Base-by-base conservation (phyloP, 2,329 filamentous ascomycete genomes). In the Pyrenochaeta sp. region DNA sequence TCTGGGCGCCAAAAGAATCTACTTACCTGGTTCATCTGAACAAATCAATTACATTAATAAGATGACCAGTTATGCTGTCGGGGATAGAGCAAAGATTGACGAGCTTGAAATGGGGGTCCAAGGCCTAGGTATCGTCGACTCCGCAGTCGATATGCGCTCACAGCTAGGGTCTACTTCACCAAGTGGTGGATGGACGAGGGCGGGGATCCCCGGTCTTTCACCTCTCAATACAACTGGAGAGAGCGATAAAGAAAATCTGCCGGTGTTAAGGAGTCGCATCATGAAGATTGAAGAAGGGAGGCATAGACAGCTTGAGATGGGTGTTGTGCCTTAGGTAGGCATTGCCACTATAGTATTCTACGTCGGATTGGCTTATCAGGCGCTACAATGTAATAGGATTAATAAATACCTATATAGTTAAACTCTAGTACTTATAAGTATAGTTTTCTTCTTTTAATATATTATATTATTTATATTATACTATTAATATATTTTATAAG, bases 1-100 rank as follows among this genome's bases (percentile, higher is more conserved):
- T 0, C 79, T 97, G 0, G 85, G 87, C 18, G 91, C 91, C 0
- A 77, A 77, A 1, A 83, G 86, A 21, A 85, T 97, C n/a, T 81
- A 83, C 4, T 82, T 97, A 0, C 92, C 92, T 0, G 88, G 87
- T 0, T 85, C 68, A 1, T 58, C 57, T 1, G 72, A 75, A 32
- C 68, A 74, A 43, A 51, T 51, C 2, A 54, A 49, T 6, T 58
- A 62, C 50, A 37, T 60, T 4, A 54, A 42, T 2, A 57, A 54
- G 15, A 32, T 41, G 15, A 40, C 49, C 30, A 63, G 54, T 41
- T 45, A 44, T 17, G 44, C 51, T 0, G 15, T 52, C 23, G 48
- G 45, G 4, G 37, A 39, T 20, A 39, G 36, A 7, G 36, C 7
- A 45, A 42, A 55, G 20, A 47, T 73, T 1, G 58, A 64, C 0